Conservation (phyloP, 176 grass and related monocot genomes). For the Dendrocalamus sinicus region DNA sequence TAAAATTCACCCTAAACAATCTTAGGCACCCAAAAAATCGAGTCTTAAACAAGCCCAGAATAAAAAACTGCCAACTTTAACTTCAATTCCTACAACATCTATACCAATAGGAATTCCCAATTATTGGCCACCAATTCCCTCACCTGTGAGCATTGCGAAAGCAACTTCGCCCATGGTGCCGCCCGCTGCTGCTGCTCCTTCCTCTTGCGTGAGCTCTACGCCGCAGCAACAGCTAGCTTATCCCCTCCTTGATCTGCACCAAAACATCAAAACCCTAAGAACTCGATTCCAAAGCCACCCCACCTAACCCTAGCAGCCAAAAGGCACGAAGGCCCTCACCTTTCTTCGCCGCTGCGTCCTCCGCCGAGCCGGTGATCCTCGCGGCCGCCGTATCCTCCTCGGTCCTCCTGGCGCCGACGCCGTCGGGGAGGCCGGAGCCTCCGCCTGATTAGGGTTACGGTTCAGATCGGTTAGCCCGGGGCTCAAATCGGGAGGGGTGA, state of each 20-base stretch:
- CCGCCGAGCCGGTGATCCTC: conserved; percentile 37
- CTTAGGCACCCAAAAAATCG: too few relatives aligned
- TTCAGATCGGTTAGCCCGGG: conserved; percentile 48
- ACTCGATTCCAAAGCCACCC: conserved; percentile 29
- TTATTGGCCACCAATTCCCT: not conserved
- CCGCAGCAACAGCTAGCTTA: conserved; percentile 2
- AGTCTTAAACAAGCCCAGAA: too few relatives aligned
- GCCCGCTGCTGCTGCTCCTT: conserved; percentile 44
- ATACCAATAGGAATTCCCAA: not conserved
- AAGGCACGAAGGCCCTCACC: conserved; percentile 37
- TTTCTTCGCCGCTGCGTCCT: conserved; percentile 35
- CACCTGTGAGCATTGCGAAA: conserved; percentile 90
- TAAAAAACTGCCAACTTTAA: too few relatives aligned
- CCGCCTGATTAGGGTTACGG: conserved; percentile 26
- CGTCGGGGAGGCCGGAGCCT: conserved; percentile 42
- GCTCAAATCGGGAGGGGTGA: conserved; percentile 26
- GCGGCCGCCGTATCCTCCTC: conserved; percentile 46
- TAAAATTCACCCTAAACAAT: too few relatives aligned
- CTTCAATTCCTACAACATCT: conserved; percentile 24
- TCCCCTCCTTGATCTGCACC: conserved; percentile 69
- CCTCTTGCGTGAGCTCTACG: conserved; percentile 48
- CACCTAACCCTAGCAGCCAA: too few relatives aligned
- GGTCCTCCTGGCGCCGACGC: conserved; percentile 46
- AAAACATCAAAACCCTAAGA: conserved; percentile 50
- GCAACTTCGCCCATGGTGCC: conserved; percentile 81